Evolutionary conservation across 208 protist species (phyloP), one percentile per base, ranked within the genome.

Genomic region (Borovskyia barvae): DNA sequence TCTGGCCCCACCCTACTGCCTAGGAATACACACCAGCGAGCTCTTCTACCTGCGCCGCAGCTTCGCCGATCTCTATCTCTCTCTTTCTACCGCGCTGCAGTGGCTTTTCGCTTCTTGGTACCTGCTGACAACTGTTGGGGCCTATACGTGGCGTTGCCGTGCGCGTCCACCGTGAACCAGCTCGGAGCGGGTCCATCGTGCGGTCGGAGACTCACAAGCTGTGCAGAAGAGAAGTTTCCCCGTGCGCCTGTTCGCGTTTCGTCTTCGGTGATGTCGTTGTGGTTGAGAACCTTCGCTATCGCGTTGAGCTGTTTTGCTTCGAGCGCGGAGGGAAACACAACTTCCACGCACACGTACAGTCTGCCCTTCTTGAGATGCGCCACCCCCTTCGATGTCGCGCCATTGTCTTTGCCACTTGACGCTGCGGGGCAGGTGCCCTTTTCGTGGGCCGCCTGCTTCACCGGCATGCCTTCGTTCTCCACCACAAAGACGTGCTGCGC

Each of bases 381-480:
- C 28, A 69, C 83, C 51, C 73, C 72, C 12, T 64, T 83, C 24
- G 11, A 9, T 11, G 28, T 37, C 1, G 29, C 7, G 28, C 7
- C 35, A 25, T 24, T 15, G 30, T 9, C 19, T 1, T n/a, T 20
- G 40, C 35, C 17, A 36, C 35, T 8, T 41, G 29, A 22, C 28
- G 39, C 32, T 26, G n/a, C n/a, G n/a, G n/a, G n/a, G n/a, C n/a
- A n/a, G n/a, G n/a, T n/a, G n/a, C n/a, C n/a, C n/a, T n/a, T n/a
- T n/a, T n/a, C n/a, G n/a, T n/a, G n/a, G n/a, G n/a, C n/a, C n/a
- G n/a, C n/a, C n/a, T n/a, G 52, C 40, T 78, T 67, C n/a, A 85
- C 49, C 8, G 94, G 94, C 90, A 97, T 96, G 9, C 94, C 94
- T 72, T 97, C 92, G 50, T 80, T 65, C 14, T 95, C 90, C 29